Conservation (phyloP, 2,329 filamentous ascomycete species). For the Acrocalymma vagum region DNA sequence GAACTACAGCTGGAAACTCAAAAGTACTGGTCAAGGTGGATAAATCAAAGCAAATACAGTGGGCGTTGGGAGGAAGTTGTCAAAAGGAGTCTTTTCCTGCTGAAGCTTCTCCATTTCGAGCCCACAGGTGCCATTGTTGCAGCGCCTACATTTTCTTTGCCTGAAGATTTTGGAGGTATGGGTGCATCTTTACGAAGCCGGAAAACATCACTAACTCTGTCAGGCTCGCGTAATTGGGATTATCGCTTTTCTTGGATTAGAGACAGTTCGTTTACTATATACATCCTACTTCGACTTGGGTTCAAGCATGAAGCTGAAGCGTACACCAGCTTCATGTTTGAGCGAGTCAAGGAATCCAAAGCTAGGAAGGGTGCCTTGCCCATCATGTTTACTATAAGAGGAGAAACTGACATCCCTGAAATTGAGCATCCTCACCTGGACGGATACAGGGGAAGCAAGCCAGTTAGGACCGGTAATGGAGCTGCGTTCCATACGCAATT, state of each 20-base stretch:
- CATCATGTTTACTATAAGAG: slow-evolving; percentile 83
- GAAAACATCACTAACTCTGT: neutral
- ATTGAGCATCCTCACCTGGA: slow-evolving; percentile 73
- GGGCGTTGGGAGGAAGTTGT: slow-evolving; percentile 79
- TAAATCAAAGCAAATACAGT: slow-evolving; percentile 73
- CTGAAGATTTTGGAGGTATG: slow-evolving; percentile 63
- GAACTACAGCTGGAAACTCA: slow-evolving; percentile 74
- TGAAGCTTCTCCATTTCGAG: slow-evolving; percentile 81
- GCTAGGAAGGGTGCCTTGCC: slow-evolving; percentile 69
- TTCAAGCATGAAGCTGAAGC: slow-evolving; percentile 79
- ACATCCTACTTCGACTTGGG: slow-evolving; percentile 77
- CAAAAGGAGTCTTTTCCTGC: slow-evolving; percentile 73
- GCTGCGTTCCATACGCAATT: slow-evolving; percentile 80
- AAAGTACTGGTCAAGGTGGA: slow-evolving; percentile 77
- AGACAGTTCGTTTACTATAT: slow-evolving; percentile 80
- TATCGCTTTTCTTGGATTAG: slow-evolving; percentile 82
- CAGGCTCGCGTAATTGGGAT: slow-evolving; percentile 68
- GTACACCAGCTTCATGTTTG: slow-evolving; percentile 81
- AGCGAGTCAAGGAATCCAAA: slow-evolving; percentile 71
- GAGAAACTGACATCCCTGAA: slow-evolving; percentile 78
- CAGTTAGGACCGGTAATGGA: slow-evolving; percentile 80
- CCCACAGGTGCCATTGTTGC: slow-evolving; percentile 81
- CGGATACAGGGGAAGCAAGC: slow-evolving; percentile 74
- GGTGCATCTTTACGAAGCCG: neutral
- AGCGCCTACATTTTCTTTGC: slow-evolving; percentile 79